Conservation (phyloP, 495 filamentous ascomycete species). For the Echria macrotheca region DNA sequence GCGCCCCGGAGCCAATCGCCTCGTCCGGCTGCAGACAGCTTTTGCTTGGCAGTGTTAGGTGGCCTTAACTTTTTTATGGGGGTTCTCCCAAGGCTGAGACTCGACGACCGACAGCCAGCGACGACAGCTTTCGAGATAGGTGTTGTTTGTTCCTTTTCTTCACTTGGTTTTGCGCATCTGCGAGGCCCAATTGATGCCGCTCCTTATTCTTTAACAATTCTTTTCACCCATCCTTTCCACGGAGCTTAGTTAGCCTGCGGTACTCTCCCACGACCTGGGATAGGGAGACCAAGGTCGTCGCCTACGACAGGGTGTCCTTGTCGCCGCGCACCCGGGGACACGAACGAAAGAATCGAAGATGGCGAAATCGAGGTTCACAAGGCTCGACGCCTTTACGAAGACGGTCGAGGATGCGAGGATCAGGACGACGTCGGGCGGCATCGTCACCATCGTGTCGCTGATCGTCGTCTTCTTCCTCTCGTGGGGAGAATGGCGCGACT, state of each 20-base stretch:
- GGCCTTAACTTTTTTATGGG: constrained; percentile 23
- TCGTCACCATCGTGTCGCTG: constrained; percentile 87
- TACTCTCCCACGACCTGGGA: no score
- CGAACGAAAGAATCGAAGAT: no score
- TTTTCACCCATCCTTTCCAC: neutral
- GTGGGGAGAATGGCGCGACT: constrained; percentile 95
- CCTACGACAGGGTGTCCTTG: constrained; percentile 1
- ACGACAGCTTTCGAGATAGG: no score
- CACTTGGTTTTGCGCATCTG: neutral
- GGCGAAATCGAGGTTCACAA: constrained; percentile 77
- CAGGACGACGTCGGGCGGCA: constrained; percentile 92
- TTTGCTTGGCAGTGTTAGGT: constrained; percentile 22
- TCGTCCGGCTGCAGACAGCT: no score
- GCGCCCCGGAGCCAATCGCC: no score
- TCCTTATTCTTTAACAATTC: constrained; percentile 11
- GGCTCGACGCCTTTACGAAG: constrained; percentile 97
- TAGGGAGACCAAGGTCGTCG: no score
- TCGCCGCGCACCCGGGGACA: constrained; percentile 19
- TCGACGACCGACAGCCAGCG: no score
- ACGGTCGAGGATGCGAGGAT: constrained; percentile 97
- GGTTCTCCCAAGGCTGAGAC: neutral
- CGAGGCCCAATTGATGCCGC: constrained; percentile 21
- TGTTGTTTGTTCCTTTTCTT: neutral
- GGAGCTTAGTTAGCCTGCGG: no score
- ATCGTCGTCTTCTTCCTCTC: constrained; percentile 81